A percentile compares a stretch with the other conserved stretches of the same genome.
Conservation (phyloP, 2,329 filamentous ascomycete genomes). For the Colletotrichum sp. region DNA sequence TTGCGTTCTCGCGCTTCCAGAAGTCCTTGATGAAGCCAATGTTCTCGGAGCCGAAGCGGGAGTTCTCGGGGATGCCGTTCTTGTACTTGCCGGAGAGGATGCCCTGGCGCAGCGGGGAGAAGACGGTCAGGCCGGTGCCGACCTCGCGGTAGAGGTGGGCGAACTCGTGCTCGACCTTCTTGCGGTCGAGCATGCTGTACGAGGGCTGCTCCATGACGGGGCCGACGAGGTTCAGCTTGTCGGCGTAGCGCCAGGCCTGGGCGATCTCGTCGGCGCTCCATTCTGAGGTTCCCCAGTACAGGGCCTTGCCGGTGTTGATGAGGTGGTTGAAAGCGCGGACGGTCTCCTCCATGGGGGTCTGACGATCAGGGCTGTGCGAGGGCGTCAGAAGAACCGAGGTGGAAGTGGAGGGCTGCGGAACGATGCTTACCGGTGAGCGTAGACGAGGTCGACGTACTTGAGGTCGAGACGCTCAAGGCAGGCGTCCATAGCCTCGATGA, state of each 20-base stretch:
- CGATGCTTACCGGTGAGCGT: slow-evolving; percentile 62
- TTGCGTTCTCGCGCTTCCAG: slow-evolving; percentile 52
- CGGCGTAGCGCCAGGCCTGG: slow-evolving; percentile 65
- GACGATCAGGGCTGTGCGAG: slow-evolving; percentile 55
- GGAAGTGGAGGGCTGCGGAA: no score
- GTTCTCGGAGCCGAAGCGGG: slow-evolving; percentile 60
- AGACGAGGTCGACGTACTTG: slow-evolving; percentile 71
- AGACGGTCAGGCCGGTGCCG: slow-evolving; percentile 67
- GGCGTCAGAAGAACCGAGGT: background rate
- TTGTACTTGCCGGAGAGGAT: slow-evolving; percentile 73
- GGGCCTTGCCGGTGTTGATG: slow-evolving; percentile 69
- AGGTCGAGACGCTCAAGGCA: slow-evolving; percentile 63
- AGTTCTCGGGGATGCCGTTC: slow-evolving; percentile 63
- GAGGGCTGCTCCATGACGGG: slow-evolving; percentile 71
- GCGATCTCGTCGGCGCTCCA: slow-evolving; percentile 72
- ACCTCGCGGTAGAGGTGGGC: slow-evolving; percentile 63
- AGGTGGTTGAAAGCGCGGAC: slow-evolving; percentile 75
- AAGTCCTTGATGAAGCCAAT: slow-evolving; percentile 61
- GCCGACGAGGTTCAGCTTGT: slow-evolving; percentile 64
- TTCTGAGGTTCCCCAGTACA: slow-evolving; percentile 75
- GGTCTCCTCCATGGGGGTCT: slow-evolving; percentile 73
- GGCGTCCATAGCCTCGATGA: slow-evolving; percentile 68
- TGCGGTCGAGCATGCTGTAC: slow-evolving; percentile 67
- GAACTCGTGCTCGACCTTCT: slow-evolving; percentile 69
- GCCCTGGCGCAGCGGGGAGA: slow-evolving; percentile 62